These are phyloP conservation scores for Cladosporium cucumerinum DNA, from an alignment of 2,329 filamentous ascomycete species.

Conservation along the genomic window DNA sequence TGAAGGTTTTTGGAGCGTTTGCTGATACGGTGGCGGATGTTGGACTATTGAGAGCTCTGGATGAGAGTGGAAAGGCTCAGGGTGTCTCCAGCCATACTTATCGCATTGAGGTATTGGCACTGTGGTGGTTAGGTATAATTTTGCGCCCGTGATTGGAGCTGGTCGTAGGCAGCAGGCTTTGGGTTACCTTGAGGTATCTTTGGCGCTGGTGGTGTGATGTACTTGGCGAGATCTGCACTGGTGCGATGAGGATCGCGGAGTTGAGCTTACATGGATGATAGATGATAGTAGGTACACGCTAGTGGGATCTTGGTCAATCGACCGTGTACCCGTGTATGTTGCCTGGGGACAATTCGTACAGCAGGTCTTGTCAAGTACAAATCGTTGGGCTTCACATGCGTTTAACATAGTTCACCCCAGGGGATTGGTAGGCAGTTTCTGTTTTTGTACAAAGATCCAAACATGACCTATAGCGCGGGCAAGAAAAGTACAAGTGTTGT, in stretches of 20 bases:
- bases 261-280: background rate
- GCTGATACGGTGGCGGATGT: background rate
- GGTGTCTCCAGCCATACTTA: background rate
- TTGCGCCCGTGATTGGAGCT: background rate
- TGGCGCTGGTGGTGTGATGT: background rate
- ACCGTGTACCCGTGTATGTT: background rate
- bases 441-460: conserved; percentile 3
- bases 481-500: conserved; percentile 15
- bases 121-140: background rate
- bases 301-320: background rate
- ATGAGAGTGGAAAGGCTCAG: background rate
- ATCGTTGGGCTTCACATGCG: background rate
- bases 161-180: background rate
- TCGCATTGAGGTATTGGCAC: background rate
- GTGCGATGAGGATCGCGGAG: background rate
- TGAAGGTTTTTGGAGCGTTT: background rate
- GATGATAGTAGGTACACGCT: background rate
- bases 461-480: conserved; percentile 6
- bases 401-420: background rate
- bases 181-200: background rate
- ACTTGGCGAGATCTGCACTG: background rate
- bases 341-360: background rate
- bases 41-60: background rate
- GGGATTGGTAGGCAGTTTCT: background rate
- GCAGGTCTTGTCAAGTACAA: no score